A percentile compares a stretch with the other conserved stretches of the same genome.
These are phyloP conservation scores for Cryphonectria parasitica DNA, from an alignment of 2,329 filamentous ascomycete genomes.

Conservation along the genomic window DNA sequence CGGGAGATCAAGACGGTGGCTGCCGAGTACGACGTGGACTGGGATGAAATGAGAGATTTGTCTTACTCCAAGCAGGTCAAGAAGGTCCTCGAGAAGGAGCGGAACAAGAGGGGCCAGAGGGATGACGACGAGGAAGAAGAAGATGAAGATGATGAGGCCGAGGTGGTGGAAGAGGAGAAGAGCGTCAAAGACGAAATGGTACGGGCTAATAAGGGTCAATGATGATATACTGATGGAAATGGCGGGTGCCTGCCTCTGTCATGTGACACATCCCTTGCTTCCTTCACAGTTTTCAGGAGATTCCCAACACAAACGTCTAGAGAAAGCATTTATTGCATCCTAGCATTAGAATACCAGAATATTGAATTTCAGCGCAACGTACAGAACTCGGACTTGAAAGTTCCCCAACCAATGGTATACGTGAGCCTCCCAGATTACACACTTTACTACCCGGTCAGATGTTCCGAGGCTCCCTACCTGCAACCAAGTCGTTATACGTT, in stretches of 20 bases:
- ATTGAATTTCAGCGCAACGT: not conserved
- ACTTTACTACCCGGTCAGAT: not conserved
- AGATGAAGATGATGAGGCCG: slow-evolving; percentile 43
- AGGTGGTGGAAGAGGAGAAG: slow-evolving; percentile 40
- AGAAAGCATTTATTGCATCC: not conserved
- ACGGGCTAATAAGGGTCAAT: not conserved
- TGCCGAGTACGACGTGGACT: slow-evolving; percentile 87
- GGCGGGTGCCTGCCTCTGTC: not conserved
- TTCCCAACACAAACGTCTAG: not conserved
- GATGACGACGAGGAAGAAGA: slow-evolving; percentile 45
- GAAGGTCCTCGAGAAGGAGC: slow-evolving; percentile 59
- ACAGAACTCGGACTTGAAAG: not conserved
- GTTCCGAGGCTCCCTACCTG: too few species aligned
- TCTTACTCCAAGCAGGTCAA: slow-evolving; percentile 61
- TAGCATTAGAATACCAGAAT: not conserved
- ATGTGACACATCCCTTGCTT: not conserved
- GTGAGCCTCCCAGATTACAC: not conserved
- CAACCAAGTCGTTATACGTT: not conserved
- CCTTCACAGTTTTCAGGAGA: not conserved
- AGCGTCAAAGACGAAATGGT: slow-evolving; percentile 33
- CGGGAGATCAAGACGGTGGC: slow-evolving; percentile 81
- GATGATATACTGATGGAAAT: not conserved
- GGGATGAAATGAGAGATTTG: slow-evolving; percentile 78
- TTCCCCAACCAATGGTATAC: not conserved
- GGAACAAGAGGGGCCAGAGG: slow-evolving; percentile 43